A percentile compares a stretch with the other conserved stretches of the same genome.
phyloP scores from a whole-genome alignment of 768 basidiomycete genomes.

The Rickenella mellea region DNA sequence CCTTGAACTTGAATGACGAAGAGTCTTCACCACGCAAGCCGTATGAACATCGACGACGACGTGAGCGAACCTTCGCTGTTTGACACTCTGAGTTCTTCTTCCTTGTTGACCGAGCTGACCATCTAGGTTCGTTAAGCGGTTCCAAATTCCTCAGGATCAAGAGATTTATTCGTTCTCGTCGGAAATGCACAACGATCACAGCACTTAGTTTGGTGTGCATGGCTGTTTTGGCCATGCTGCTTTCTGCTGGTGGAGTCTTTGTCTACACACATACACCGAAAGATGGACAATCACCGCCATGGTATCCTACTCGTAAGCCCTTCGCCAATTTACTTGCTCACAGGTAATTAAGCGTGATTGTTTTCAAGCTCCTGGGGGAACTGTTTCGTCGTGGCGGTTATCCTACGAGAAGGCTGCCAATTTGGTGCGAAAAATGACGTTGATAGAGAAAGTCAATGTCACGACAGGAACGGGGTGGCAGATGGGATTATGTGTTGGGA shows the following conservation, averaged over 20 bases:
- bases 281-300: neutral
- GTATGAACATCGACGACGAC: too few species aligned
- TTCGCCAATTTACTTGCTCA: neutral
- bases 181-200: neutral
- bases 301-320: neutral
- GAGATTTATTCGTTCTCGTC: neutral
- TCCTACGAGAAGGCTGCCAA: slow-evolving; percentile 1
- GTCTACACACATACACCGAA: neutral
- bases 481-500: slow-evolving; percentile 13
- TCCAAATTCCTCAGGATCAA: too few species aligned
- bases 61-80: too few species aligned
- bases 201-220: neutral
- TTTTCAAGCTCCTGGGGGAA: neutral
- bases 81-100: too few species aligned
- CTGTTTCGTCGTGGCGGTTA: neutral
- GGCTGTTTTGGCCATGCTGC: neutral
- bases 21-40: too few species aligned
- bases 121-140: too few species aligned
- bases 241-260: neutral
- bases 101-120: too few species aligned
- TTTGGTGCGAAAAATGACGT: neutral
- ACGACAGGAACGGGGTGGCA: slow-evolving; percentile 12
- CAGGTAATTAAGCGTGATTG: neutral
- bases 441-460: slow-evolving; percentile 17
- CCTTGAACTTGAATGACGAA: too few species aligned